phyloP scores from a whole-genome alignment of 1,139 yeast genomes.

The Dujonia santamariae region DNA sequence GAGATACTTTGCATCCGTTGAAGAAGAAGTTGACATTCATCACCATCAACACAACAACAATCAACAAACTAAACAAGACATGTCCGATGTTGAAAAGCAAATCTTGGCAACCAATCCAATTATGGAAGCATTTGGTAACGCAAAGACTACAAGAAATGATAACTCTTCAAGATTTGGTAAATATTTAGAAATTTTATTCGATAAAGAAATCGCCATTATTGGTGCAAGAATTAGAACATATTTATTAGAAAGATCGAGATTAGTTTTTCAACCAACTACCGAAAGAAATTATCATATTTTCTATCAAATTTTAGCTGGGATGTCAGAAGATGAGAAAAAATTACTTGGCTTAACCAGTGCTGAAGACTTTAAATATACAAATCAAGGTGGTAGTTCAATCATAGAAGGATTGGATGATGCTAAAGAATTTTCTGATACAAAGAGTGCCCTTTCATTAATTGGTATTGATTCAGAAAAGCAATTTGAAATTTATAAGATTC shows the following conservation, averaged over 20 bases:
- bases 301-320: conserved; percentile 85
- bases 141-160: conserved; percentile 95
- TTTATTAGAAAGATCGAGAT: conserved; percentile 86
- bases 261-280: conserved; percentile 84
- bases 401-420: conserved; percentile 83
- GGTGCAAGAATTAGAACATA: conserved; percentile 96
- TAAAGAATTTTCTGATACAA: conserved; percentile 70
- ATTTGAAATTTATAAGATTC: conserved; percentile 65
- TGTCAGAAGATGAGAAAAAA: conserved; percentile 56
- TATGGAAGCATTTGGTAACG: conserved; percentile 98
- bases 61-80: conserved; percentile 47
- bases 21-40: conserved; percentile 51
- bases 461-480: conserved; percentile 68
- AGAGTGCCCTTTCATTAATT: conserved; percentile 72
- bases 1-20: conserved; percentile 97
- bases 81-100: conserved; percentile 91
- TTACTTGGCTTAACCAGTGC: conserved; percentile 61
- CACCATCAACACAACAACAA: conserved; percentile 29
- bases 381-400: conserved; percentile 80
- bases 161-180: conserved; percentile 97
- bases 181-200: conserved; percentile 86
- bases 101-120: conserved; percentile 97
- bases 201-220: conserved; percentile 68
- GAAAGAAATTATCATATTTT: conserved; percentile 96
- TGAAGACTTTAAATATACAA: conserved; percentile 74